Base-by-base conservation (phyloP, 148 eudicot species). In the Cornus kousa region DNA sequence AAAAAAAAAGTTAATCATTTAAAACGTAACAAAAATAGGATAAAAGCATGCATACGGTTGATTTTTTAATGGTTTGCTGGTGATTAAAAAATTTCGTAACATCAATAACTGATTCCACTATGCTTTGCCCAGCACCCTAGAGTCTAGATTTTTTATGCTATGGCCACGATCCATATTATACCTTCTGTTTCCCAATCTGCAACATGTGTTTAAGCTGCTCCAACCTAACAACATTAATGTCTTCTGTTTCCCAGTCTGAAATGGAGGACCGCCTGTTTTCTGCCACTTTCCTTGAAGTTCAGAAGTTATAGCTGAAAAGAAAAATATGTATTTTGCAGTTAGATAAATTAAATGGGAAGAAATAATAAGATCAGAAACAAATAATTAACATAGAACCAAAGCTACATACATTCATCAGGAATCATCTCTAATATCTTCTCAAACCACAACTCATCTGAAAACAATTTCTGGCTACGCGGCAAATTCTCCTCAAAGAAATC, bases 371-470 rank as follows among this genome's bases (percentile, higher is more conserved):
- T 11, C 12, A 35, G 59, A 33, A 39, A 68, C 66, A 55, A 50
- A 33, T 4, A 33, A 17, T 57, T 3, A 53, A 57, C 50, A 7
- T 65, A 33, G 62, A 74, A 35, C 48, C 59, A 32, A 60, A 67
- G 17, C 16, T 39, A 28, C 88, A 48, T 88, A 93, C 98, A 86
- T 87, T 90, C 91, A 86, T 93, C 98, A 77, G 97, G 97, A 85
- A 96, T 92, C 93, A 89, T 90, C 73, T 91, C 95, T 67, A 96
- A 77, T 53, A 96, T 83, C 88, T 90, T 94, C 85, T 92, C 94
- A 85, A 84, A 96, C 83, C 95, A 84, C 59, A 89, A 91, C 82
- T 89, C 94, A 48, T 85, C 67, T 43, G 92, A 87, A 75, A 96
- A 86, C 43, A 96, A 82, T 62, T 87, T 86, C 83, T 93, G 98